These are phyloP conservation scores for Halophytophthora batemanensis DNA, from an alignment of 352 stramenopile genomes.

Conservation along the genomic window DNA sequence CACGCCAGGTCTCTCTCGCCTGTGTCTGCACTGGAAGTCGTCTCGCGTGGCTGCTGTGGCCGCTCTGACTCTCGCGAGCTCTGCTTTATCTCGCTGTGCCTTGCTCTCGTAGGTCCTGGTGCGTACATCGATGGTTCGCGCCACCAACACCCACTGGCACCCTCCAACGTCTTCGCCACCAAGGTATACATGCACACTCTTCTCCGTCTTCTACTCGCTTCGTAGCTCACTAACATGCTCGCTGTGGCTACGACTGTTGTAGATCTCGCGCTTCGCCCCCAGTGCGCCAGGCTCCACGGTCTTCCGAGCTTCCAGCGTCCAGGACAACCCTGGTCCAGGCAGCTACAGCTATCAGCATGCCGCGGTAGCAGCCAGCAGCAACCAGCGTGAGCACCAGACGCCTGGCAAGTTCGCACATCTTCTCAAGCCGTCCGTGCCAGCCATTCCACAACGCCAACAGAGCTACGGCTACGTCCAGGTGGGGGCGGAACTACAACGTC, in stretches of 20 bases:
- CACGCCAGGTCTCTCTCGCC: slow-evolving; percentile 38
- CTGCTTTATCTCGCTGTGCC: neutral
- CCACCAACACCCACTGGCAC: slow-evolving; percentile 8
- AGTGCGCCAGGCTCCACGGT: slow-evolving; percentile 68
- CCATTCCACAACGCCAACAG: slow-evolving; percentile 71
- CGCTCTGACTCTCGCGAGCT: too few relatives aligned
- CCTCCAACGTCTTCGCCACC: slow-evolving; percentile 68
- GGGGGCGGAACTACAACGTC: slow-evolving; percentile 38
- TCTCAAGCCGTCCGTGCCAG: slow-evolving; percentile 54
- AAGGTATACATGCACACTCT: slow-evolving; percentile 29
- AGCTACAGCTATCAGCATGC: slow-evolving; percentile 35
- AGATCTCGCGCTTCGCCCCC: slow-evolving; percentile 74
- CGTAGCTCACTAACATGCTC: neutral
- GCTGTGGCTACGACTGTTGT: neutral
- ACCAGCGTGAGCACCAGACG: slow-evolving; percentile 24
- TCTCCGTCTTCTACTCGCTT: neutral
- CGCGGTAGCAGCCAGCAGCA: slow-evolving; percentile 22
- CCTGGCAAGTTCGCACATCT: slow-evolving; percentile 38
- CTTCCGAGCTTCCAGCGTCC: slow-evolving; percentile 59
- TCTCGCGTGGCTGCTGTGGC: too few relatives aligned
- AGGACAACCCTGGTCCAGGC: slow-evolving; percentile 71
- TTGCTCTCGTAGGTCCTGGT: slow-evolving; percentile 36
- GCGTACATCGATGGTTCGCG: slow-evolving; percentile 38
- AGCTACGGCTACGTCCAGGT: slow-evolving; percentile 68
- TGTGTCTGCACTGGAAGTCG: too few relatives aligned